These are phyloP conservation scores for Aspergillus fructus DNA, from an alignment of 2,329 filamentous ascomycete genomes.

Conservation along the genomic window DNA sequence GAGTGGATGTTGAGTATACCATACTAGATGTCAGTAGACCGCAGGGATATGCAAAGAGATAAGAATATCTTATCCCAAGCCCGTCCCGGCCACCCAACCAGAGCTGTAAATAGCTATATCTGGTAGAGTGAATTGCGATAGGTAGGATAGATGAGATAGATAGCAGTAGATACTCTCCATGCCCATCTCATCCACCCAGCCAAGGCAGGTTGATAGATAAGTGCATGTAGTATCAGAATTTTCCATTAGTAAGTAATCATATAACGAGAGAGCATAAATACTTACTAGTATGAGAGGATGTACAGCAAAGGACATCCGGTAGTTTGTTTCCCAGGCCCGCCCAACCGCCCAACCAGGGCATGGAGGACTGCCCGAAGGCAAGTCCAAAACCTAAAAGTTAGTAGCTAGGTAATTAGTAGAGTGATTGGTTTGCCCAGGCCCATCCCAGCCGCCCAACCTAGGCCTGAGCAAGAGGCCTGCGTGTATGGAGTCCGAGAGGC, in stretches of 20 bases:
- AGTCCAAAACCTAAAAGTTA: too few species aligned
- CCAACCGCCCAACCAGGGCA: conserved; percentile 6
- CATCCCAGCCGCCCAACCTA: conserved; percentile 1
- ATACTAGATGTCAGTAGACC: too few species aligned
- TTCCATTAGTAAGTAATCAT: too few species aligned
- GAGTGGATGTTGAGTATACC: neutral
- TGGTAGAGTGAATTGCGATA: neutral
- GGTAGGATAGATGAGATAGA: neutral
- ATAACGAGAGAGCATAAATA: too few species aligned
- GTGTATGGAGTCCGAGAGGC: neutral
- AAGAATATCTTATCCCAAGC: neutral
- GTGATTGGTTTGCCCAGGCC: neutral
- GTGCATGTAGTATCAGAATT: too few species aligned
- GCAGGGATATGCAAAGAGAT: too few species aligned
- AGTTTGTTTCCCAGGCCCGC: conserved; percentile 9
- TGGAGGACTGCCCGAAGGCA: too few species aligned
- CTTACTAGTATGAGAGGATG: too few species aligned
- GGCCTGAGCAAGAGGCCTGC: neutral
- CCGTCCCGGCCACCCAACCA: neutral
- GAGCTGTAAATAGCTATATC: neutral
- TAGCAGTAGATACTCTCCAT: neutral
- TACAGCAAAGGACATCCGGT: too few species aligned
- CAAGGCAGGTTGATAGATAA: neutral
- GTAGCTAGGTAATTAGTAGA: too few species aligned
- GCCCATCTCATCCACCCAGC: conserved; percentile 15